Conservation (phyloP, 164 flowering plant genomes). For the Sextonia rubra region DNA sequence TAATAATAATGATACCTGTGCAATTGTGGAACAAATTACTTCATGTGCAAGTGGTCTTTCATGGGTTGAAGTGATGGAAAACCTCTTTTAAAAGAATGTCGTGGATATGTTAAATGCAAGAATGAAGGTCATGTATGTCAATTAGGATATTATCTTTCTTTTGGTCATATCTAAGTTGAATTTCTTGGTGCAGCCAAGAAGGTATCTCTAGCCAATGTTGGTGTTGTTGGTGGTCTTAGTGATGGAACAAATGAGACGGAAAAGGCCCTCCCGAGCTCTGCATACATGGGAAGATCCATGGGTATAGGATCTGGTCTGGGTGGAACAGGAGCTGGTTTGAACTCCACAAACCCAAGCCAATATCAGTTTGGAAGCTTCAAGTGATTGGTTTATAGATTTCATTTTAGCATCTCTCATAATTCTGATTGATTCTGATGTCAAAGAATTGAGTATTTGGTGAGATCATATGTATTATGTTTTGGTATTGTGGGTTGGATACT, state of each 20-base stretch:
- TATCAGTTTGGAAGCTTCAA: slow-evolving; percentile 57
- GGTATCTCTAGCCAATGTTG: slow-evolving; percentile 74
- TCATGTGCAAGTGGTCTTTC: background rate
- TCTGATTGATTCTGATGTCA: background rate
- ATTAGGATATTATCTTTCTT: background rate
- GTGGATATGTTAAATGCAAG: background rate
- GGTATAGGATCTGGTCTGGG: slow-evolving; percentile 67
- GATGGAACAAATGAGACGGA: slow-evolving; percentile 64
- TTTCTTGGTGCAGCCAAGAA: slow-evolving; percentile 64
- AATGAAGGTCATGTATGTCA: background rate
- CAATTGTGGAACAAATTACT: too few relatives aligned
- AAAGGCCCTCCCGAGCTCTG: slow-evolving; percentile 47
- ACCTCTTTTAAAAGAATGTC: background rate
- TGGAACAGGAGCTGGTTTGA: slow-evolving; percentile 51
- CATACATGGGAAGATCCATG: slow-evolving; percentile 75
- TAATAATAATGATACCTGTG: too few relatives aligned
- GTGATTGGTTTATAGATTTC: slow-evolving; percentile 1
- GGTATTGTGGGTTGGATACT: too few relatives aligned
- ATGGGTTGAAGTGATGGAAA: background rate
- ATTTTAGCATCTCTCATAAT: background rate
- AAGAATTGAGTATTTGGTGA: too few relatives aligned
- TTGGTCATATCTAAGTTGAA: background rate
- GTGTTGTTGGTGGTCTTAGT: slow-evolving; percentile 72
- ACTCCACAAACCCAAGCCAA: slow-evolving; percentile 54
- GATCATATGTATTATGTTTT: too few relatives aligned